Base-by-base conservation (phyloP, 176 grass and related monocot species). In the Puccinellia tenuiflora region DNA sequence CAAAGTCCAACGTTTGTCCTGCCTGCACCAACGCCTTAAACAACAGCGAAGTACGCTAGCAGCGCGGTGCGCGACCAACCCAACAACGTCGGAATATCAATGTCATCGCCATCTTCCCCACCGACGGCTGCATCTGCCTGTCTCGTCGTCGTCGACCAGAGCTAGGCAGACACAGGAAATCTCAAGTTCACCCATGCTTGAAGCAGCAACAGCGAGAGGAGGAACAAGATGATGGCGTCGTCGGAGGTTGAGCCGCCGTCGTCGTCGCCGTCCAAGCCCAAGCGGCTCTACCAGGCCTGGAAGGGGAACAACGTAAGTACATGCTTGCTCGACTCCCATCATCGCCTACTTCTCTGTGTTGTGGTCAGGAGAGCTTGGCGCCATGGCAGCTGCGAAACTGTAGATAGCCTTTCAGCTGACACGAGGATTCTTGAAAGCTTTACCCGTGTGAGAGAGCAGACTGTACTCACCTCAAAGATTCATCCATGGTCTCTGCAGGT, bases 271-370 rank as follows among this genome's bases (percentile, higher is more conserved):
- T 33, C 7, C 3, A 48, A 76, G 61, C 60, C 81, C 8, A 87
- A 43, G 84, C 77, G 73, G 77, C 73, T 91, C 21, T 94, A 91
- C 76, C 84, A 89, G 79, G 68, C 67, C 38, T 94, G 92, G 92
- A 89, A 87, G 34, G 92, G 92, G 26, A 94, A 89, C 78, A 94
- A 94, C 53, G 92, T 94, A 63, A 12, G 72, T 37, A 9, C 66
- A 72, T 15, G 18, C 16, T 38, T 34, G 9, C 46, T 31, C 1
- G 1, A 24, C 48, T 52, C 22, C 12, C 24, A n/a, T 63, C 10
- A 10, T 72, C 15, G 6, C 53, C 7, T 64, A 43, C 9, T 52
- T 51, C 37, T 21, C 10, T 0, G 9, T 21, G 7, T 12, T 13
- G 0, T 60, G 46, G 54, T 57, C 26, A 60, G 28, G 18, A 54